Conservation (phyloP, 1,284 basidiomycete genomes). For the Puccinia brachypodii region DNA sequence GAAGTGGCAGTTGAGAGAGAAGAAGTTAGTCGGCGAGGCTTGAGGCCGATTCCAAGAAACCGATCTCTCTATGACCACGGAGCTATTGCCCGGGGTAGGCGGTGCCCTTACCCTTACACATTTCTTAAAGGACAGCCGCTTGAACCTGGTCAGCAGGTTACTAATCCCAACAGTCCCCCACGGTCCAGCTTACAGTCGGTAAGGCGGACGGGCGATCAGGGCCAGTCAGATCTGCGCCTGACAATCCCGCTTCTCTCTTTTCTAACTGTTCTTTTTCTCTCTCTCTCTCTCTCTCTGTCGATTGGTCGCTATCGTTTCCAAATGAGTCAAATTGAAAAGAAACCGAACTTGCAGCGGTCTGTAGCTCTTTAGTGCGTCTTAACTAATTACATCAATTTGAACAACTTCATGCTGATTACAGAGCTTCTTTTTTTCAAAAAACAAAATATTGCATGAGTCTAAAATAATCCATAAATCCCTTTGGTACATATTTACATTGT, state of each 20-base stretch:
- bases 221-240: neutral
- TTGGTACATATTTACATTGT: neutral
- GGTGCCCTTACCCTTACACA: neutral
- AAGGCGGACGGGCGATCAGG: neutral
- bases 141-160: neutral
- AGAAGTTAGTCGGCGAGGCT: too few species aligned
- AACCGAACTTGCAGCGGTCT: too few species aligned
- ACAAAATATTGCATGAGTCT: too few species aligned
- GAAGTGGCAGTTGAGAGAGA: too few species aligned
- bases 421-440: too few species aligned
- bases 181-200: neutral
- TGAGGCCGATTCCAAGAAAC: neutral
- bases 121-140: neutral
- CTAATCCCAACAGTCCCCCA: neutral
- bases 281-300: neutral
- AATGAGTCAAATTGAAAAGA: too few species aligned
- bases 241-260: neutral
- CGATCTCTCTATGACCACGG: neutral
- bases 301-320: neutral
- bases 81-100: neutral
- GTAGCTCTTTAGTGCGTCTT: too few species aligned
- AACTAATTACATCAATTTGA: too few species aligned
- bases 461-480: too few species aligned
- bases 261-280: too few species aligned
- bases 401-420: too few species aligned